phyloP scores from a whole-genome alignment of 257 asterid species.

The Solanum piurae region DNA sequence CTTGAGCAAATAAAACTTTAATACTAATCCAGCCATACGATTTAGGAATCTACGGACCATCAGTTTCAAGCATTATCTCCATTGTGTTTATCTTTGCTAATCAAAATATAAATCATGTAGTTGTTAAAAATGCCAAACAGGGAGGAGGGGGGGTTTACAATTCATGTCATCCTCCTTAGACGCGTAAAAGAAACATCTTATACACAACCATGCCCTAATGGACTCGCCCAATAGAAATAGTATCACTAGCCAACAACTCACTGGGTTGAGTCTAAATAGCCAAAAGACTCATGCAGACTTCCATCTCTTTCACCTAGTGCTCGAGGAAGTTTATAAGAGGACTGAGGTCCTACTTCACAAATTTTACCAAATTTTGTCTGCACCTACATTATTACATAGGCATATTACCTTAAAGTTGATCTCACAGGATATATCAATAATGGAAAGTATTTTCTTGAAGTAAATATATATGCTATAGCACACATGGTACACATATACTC shows the following conservation, averaged over 20 bases:
- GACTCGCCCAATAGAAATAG: neutral
- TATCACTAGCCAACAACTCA: neutral
- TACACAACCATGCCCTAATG: neutral
- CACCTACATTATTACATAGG: neutral
- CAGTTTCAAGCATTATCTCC: neutral
- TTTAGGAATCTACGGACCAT: neutral
- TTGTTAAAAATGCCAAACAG: neutral
- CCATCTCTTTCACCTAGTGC: neutral
- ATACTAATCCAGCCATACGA: neutral
- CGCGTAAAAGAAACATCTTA: neutral
- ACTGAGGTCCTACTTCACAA: neutral
- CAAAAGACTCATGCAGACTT: neutral
- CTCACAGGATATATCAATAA: neutral
- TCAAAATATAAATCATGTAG: neutral
- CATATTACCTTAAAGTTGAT: neutral
- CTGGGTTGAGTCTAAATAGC: neutral
- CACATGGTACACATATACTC: neutral
- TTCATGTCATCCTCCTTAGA: neutral
- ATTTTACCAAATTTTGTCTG: neutral
- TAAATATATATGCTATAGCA: neutral
- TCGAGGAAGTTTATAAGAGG: neutral
- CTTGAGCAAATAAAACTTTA: neutral
- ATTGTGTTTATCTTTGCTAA: neutral
- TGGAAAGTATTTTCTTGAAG: neutral
- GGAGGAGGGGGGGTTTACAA: neutral